These are phyloP conservation scores for Leucaena leucocephala DNA, from an alignment of 306 rosid genomes.

Conservation along the genomic window DNA sequence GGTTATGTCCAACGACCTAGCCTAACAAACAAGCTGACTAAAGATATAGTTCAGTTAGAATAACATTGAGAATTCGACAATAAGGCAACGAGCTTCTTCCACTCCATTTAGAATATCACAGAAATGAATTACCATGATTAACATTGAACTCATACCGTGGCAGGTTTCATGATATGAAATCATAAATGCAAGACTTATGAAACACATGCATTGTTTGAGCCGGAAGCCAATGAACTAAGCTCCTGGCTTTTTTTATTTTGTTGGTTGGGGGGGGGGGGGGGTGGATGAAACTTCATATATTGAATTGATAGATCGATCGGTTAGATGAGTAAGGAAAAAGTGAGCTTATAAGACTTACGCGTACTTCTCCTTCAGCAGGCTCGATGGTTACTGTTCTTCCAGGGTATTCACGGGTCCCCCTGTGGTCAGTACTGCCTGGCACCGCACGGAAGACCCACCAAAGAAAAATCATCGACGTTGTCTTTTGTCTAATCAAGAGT, in stretches of 20 bases:
- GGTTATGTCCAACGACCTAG: slow-evolving; percentile 4
- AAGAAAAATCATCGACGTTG: background rate
- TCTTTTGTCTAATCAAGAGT: background rate
- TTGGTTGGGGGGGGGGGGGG: too few species aligned
- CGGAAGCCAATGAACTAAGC: background rate
- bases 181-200: background rate
- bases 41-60: background rate
- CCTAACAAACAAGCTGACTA: slow-evolving; percentile 11
- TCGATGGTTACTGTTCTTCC: slow-evolving; percentile 95
- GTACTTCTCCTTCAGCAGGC: slow-evolving; percentile 78
- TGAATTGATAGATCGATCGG: background rate
- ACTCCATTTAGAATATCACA: slow-evolving; percentile 4
- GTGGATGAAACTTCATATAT: too few species aligned
- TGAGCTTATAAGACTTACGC: slow-evolving; percentile 54
- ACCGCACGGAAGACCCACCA: slow-evolving; percentile 38
- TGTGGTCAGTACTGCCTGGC: slow-evolving; percentile 90
- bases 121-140: background rate
- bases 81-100: slow-evolving; percentile 15
- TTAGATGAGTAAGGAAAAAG: background rate
- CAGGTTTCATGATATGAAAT: slow-evolving; percentile 28
- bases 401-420: slow-evolving; percentile 86
- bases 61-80: background rate
- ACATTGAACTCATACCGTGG: background rate
- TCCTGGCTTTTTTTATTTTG: background rate
- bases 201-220: background rate